A percentile compares a stretch with the other conserved stretches of the same genome.
These are phyloP conservation scores for Termitomyces sp. DNA, from an alignment of 1,284 basidiomycete species.

Conservation along the genomic window DNA sequence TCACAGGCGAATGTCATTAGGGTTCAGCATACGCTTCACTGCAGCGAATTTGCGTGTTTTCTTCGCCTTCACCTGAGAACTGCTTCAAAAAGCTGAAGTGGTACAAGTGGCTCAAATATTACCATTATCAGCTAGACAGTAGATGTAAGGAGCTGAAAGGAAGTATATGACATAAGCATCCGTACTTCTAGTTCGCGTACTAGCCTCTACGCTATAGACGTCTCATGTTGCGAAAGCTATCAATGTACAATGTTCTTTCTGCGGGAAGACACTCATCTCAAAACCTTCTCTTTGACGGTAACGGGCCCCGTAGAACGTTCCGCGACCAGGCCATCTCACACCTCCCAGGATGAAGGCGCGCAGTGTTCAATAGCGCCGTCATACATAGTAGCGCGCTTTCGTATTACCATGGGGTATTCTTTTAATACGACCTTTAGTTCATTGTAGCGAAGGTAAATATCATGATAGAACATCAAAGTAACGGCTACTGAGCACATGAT, in stretches of 20 bases:
- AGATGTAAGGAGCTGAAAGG: neutral
- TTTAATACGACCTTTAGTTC: too few relatives aligned
- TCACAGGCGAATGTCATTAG: conserved; percentile 90
- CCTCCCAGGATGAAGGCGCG: too few relatives aligned
- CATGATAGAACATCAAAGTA: too few relatives aligned
- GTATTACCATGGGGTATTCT: too few relatives aligned
- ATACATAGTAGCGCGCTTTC: too few relatives aligned
- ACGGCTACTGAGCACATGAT: too few relatives aligned
- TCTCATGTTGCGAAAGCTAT: neutral
- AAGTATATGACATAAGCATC: conserved; percentile 6
- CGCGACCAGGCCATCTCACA: too few relatives aligned
- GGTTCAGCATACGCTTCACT: conserved; percentile 94
- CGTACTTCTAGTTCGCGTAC: neutral
- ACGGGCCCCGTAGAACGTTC: too few relatives aligned
- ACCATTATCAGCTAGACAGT: neutral
- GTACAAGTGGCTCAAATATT: neutral
- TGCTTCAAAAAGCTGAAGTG: neutral
- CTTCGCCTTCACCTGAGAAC: conserved; percentile 79
- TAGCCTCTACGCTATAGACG: neutral
- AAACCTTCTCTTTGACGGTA: neutral
- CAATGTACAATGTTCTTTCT: neutral
- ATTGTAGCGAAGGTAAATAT: too few relatives aligned
- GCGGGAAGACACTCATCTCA: neutral
- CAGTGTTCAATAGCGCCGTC: too few relatives aligned
- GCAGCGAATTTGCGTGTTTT: conserved; percentile 94